Base-by-base conservation (phyloP, 371 early-diverging fungal genomes). In the Entomophthora muscae region DNA sequence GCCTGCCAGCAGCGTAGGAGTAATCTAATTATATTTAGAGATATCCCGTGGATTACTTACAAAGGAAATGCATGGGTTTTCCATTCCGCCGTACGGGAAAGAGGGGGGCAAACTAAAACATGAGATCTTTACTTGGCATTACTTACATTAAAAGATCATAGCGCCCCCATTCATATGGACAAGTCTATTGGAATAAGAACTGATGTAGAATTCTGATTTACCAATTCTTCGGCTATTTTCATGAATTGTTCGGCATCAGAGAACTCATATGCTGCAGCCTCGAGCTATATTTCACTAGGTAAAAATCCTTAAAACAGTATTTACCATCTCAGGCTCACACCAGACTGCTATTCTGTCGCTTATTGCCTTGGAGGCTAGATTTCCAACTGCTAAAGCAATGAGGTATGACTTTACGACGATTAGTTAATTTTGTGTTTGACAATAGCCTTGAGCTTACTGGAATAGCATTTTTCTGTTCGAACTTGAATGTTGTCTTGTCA, bases 41-140 rank as follows among this genome's bases (percentile, higher is more conserved):
- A 33, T 29, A 1, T 32, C 13, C 3, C 17, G 3, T 10, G 1
- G n/a, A n/a, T 22, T 30, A 33, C 60, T 60, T 61, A 61, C 87
- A 76, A 89, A 91, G 13, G 89, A 88, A 68, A 96, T 72, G 70
- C 92, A 92, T 10, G 98, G 94, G 76, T 95, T 95, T 80, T 96
- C 98, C 98, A 98, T 98, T 26, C 63, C 97, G 64, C 96, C 98
- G 65, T 85, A 94, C 12, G 94, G 93, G 85, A 79, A 95, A 63
- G 77, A 85, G 53, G 81, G 81, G n/a, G 83, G 82, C 60, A 63
- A 29, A 28, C 28, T 23, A 31, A 57, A 64, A 64, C 29, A 66
- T 54, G 29, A 53, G 53, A 28, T 58, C 65, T 23, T 65, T 63
- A 65, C 68, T 68, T 2, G 65, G 66, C 30, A 71, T 63, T 31